Percentiles rank a stretch among this genome's conserved stretches.
These are phyloP conservation scores for Mortierella sp. DNA, from an alignment of 371 early-diverging fungal genomes.

Conservation along the genomic window DNA sequence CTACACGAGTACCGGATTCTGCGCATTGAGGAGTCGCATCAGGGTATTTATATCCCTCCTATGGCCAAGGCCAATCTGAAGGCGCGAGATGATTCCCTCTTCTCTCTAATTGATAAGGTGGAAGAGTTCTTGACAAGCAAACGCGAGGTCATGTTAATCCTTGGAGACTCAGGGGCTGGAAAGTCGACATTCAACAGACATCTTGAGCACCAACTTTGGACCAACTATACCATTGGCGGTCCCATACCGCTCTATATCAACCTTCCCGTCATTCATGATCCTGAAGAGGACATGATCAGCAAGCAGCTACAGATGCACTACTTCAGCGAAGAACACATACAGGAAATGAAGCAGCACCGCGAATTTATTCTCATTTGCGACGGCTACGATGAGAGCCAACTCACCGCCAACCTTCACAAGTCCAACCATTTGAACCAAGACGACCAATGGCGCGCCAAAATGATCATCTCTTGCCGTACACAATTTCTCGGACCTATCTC, in stretches of 20 bases:
- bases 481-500: background rate
- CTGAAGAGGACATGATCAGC: background rate
- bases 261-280: background rate
- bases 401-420: too few species aligned
- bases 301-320: background rate
- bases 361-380: conserved; percentile 9
- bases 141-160: background rate
- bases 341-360: background rate
- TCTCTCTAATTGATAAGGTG: conserved; percentile 5
- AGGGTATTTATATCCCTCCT: background rate
- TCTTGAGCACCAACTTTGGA: conserved; percentile 12
- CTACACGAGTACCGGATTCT: too few species aligned
- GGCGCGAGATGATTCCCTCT: background rate
- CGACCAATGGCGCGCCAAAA: background rate
- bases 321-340: conserved; percentile 10
- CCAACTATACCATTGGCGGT: background rate
- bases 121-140: background rate
- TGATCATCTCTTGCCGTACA: conserved; percentile 19
- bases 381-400: too few species aligned
- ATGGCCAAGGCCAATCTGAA: conserved; percentile 1
- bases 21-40: too few species aligned
- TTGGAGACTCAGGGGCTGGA: conserved; percentile 21
- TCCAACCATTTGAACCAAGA: background rate
- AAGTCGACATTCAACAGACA: conserved; percentile 19
- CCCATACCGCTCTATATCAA: conserved; percentile 14